Evolutionary conservation across 768 basidiomycete species (phyloP).

Genomic region (Plicaturopsis crispa): DNA sequence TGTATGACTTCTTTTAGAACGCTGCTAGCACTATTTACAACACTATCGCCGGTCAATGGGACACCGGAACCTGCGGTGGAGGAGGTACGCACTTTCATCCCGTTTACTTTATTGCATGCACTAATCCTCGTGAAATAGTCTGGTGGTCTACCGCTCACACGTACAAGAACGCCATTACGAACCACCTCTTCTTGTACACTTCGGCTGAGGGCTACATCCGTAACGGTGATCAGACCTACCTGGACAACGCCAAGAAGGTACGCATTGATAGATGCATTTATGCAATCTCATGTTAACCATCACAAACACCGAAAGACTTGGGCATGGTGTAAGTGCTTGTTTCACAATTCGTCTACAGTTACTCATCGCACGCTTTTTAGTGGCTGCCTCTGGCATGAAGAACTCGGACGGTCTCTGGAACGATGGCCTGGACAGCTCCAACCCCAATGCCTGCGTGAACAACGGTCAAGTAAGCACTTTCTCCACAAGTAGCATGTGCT

Average conservation of each 20-base stretch:
- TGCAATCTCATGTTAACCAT: no score
- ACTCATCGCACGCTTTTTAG: constrained; percentile 17
- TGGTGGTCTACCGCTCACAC: constrained; percentile 50
- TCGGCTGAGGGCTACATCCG: constrained; percentile 40
- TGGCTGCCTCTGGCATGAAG: constrained; percentile 36
- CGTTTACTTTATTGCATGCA: not conserved
- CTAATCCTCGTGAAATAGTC: constrained; percentile 20
- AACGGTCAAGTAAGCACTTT: constrained; percentile 25
- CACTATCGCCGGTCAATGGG: constrained; percentile 44
- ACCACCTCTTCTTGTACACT: constrained; percentile 44
- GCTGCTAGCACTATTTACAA: constrained; percentile 42
- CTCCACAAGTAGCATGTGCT: not conserved
- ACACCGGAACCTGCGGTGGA: constrained; percentile 37
- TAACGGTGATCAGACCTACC: constrained; percentile 28
- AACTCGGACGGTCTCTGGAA: constrained; percentile 38
- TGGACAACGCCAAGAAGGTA: constrained; percentile 42
- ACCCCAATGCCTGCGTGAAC: constrained; percentile 26
- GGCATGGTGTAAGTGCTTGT: constrained; percentile 29
- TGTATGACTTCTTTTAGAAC: constrained; percentile 23
- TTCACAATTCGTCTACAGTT: not conserved
- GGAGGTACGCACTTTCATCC: constrained; percentile 26
- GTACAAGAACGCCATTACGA: constrained; percentile 59
- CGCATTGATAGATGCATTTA: no score
- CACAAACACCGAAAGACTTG: constrained; percentile 13
- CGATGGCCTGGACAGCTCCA: constrained; percentile 26